Conservation (phyloP, 192 early-diverging fungal genomes). For the Paraglomus brasilianum region DNA sequence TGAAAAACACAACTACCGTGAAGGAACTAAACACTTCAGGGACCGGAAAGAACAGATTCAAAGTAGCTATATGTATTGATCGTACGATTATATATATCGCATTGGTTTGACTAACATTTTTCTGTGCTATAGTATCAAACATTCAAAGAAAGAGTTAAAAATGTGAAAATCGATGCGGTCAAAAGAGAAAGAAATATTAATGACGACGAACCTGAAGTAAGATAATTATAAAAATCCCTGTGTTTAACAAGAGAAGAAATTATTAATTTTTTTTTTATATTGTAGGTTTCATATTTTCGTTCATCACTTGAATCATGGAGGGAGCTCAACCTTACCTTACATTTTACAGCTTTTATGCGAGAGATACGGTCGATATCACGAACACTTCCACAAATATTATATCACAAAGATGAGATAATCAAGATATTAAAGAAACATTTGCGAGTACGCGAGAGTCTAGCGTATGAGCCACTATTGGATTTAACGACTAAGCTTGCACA, state of each 20-base stretch:
- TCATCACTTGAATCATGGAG: conserved; percentile 79
- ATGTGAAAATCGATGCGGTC: conserved; percentile 80
- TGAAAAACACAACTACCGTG: conserved; percentile 44
- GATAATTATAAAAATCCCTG: neutral
- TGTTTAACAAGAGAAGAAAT: neutral
- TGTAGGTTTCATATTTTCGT: conserved; percentile 74
- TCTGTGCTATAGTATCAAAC: conserved; percentile 66
- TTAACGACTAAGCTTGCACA: conserved; percentile 78
- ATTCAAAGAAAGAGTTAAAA: conserved; percentile 67
- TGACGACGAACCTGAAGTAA: conserved; percentile 50
- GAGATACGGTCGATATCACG: conserved; percentile 64
- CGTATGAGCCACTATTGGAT: conserved; percentile 80
- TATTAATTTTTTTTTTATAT: neutral
- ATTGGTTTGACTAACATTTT: neutral
- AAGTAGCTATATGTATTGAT: conserved; percentile 44
- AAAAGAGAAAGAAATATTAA: conserved; percentile 54
- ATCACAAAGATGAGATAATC: conserved; percentile 83
- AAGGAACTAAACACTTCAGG: conserved; percentile 59
- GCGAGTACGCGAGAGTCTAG: conserved; percentile 58
- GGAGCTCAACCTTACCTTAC: conserved; percentile 87
- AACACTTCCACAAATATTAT: conserved; percentile 84
- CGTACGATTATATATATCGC: neutral
- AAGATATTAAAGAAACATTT: conserved; percentile 65
- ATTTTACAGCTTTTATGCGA: conserved; percentile 71
- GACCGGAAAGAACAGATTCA: conserved; percentile 65